Evolutionary conservation across 2,329 filamentous ascomycete species (phyloP), one percentile per base, ranked within the genome.

Genomic region (Aspergillus neotritici): DNA sequence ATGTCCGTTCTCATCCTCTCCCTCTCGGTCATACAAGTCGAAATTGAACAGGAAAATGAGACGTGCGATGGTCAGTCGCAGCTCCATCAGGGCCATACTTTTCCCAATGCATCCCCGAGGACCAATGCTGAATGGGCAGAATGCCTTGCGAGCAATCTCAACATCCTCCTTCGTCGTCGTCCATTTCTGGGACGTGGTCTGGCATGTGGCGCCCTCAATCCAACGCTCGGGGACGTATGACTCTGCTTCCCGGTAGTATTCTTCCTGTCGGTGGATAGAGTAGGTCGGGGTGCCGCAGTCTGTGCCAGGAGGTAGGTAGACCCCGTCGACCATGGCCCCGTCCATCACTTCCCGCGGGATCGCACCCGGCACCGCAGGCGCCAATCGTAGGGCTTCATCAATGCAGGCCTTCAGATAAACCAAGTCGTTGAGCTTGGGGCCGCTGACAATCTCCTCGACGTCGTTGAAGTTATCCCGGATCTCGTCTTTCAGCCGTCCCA

Each of bases 281-380:
- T 85, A 86, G 58, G 82, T 78, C 10, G 83, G 78, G 3, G 78
- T 79, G 31, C 82, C 83, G 40, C 84, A 75, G 41, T 84, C 74
- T 12, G 73, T 79, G 35, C 82, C 82, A 3, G 68, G 74, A 2
- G 65, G 64, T 8, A 69, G 51, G 44, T 55, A 62, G 6, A 67
- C 57, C 3, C 64, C 65, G 30, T 68, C 65, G 8, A 69, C 59
- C 3, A 63, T 46, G 2, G 58, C 61, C 3, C 66, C 66, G 21
- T 62, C 54, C 55, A 65, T 63, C n/a, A 61, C 65, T 48, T 67
- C 65, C 12, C 65, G 63, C 4, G 63, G 64, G 16, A 62, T 57
- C 1, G 65, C 61, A 12, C 65, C 65, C 1, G 65, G 63, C 4
- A 68, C 65, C 1, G 66, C 63, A 6, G 66, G 66, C 2, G 61